Conservation (phyloP, 1,284 basidiomycete genomes). For the Ganoderma resinaceum region DNA sequence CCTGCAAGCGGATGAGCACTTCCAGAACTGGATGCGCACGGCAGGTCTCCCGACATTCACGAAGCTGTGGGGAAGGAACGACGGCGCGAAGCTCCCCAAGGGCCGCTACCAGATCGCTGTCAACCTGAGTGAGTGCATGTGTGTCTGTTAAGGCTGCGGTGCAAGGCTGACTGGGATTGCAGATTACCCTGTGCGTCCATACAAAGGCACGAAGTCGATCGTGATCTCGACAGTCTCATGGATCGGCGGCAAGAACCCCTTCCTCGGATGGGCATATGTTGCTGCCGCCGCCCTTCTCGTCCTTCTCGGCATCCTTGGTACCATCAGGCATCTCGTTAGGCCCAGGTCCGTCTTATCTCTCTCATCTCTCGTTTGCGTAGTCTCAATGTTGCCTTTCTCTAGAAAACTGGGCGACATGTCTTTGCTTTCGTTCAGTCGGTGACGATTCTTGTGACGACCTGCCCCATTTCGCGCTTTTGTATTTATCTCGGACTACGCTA, state of each 20-base stretch:
- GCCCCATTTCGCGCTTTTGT: slow-evolving; percentile 11
- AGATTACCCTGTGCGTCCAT: slow-evolving; percentile 96
- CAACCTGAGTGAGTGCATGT: slow-evolving; percentile 77
- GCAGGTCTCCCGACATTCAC: slow-evolving; percentile 97
- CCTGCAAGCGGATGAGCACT: slow-evolving; percentile 86
- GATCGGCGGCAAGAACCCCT: slow-evolving; percentile 98
- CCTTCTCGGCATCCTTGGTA: slow-evolving; percentile 86
- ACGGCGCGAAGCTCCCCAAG: slow-evolving; percentile 72
- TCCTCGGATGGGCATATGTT: slow-evolving; percentile 97
- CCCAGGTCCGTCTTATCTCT: slow-evolving; percentile 75
- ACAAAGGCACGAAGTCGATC: slow-evolving; percentile 95
- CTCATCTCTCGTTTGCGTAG: slow-evolving; percentile 24
- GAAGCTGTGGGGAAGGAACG: slow-evolving; percentile 94
- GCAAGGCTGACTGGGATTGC: slow-evolving; percentile 12
- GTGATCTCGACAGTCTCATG: slow-evolving; percentile 97
- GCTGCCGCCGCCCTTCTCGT: slow-evolving; percentile 90
- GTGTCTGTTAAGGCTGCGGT: neutral
- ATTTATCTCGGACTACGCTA: slow-evolving; percentile 32
- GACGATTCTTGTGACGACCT: slow-evolving; percentile 17
- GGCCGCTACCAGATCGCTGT: slow-evolving; percentile 85
- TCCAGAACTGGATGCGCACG: slow-evolving; percentile 99
- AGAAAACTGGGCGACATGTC: slow-evolving; percentile 87
- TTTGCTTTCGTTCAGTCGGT: slow-evolving; percentile 86
- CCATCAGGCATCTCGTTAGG: slow-evolving; percentile 91
- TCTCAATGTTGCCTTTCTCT: slow-evolving; percentile 12